phyloP scores from a whole-genome alignment of 2,329 filamentous ascomycete species.

The Venturia carpophila region DNA sequence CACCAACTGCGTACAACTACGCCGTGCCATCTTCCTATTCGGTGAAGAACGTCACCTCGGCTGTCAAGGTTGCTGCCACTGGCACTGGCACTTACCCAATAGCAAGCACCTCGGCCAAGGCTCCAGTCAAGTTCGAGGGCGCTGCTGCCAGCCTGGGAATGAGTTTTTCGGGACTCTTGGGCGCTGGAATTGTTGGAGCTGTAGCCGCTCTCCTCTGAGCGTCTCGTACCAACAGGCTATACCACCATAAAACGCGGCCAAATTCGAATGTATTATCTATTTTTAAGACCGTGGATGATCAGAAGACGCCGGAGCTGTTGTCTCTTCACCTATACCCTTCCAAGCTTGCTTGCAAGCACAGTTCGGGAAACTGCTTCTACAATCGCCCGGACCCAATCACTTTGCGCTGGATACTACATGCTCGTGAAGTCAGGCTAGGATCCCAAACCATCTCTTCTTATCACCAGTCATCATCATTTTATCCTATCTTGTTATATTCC shows the following conservation, averaged over 20 bases:
- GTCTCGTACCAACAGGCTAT: background rate
- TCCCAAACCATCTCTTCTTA: background rate
- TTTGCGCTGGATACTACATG: slow-evolving; percentile 4
- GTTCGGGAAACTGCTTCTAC: background rate
- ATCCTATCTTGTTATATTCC: background rate
- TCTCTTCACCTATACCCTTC: background rate
- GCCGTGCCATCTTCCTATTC: background rate
- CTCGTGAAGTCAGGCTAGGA: slow-evolving; percentile 4
- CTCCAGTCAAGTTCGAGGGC: background rate
- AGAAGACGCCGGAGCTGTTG: background rate
- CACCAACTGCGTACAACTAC: background rate
- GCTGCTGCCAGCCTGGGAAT: background rate
- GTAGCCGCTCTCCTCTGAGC: background rate
- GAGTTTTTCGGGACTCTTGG: slow-evolving; percentile 2
- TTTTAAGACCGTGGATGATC: background rate
- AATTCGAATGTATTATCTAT: slow-evolving; percentile 11
- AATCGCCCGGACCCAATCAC: background rate
- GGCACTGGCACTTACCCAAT: background rate
- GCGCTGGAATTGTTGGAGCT: slow-evolving; percentile 9
- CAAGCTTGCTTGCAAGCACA: slow-evolving; percentile 5
- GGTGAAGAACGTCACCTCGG: slow-evolving; percentile 2
- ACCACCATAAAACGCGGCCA: background rate
- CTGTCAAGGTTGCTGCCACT: background rate
- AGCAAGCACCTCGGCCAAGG: slow-evolving; percentile 1
- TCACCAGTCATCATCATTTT: background rate